Evolutionary conservation across 345 rosid genomes (phyloP).

Genomic region (Populus alba): DNA sequence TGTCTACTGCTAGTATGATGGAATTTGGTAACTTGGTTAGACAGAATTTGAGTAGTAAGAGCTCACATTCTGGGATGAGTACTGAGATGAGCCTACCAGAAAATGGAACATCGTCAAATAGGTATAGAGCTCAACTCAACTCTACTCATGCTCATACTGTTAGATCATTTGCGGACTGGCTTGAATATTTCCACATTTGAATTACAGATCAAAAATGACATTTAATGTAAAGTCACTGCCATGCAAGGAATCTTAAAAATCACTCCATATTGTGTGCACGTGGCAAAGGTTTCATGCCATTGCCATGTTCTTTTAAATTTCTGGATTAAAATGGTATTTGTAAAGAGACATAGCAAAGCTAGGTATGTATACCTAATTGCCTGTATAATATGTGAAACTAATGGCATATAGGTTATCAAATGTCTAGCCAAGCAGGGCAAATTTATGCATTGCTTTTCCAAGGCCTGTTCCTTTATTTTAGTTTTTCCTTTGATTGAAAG

Average conservation of each 20-base stretch:
- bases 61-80: slow-evolving; percentile 27
- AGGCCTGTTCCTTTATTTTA: background rate
- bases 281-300: background rate
- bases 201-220: background rate
- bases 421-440: background rate
- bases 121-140: slow-evolving; percentile 26
- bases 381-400: background rate
- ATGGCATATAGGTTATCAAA: background rate
- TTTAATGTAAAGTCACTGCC: background rate
- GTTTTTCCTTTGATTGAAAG: background rate
- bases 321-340: background rate
- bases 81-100: slow-evolving; percentile 30
- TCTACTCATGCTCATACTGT: background rate
- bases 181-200: background rate
- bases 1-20: slow-evolving; percentile 29
- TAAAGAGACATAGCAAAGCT: background rate
- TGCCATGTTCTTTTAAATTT: background rate
- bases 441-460: background rate
- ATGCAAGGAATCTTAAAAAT: background rate
- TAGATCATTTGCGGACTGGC: background rate
- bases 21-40: slow-evolving; percentile 28
- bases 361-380: background rate
- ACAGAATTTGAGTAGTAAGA: slow-evolving; percentile 23
- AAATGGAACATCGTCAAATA: slow-evolving; percentile 18
- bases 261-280: background rate